Percentiles rank a stretch among this genome's conserved stretches.
These are phyloP conservation scores for Fabrea salina DNA, from an alignment of 169 alveolate species.

Conservation along the genomic window DNA sequence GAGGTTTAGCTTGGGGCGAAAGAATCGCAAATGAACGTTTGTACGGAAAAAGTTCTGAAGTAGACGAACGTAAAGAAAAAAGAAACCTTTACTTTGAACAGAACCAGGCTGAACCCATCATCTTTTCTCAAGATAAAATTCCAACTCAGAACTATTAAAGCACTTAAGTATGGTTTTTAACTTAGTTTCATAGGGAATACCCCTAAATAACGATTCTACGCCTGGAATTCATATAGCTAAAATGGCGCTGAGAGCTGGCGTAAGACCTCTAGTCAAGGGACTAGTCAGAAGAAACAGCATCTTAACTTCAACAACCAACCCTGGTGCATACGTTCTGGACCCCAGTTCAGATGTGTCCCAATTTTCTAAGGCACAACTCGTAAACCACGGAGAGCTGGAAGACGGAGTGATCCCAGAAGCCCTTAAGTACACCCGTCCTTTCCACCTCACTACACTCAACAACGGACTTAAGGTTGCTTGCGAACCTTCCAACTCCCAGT, in stretches of 20 bases:
- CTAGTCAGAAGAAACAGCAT: no score
- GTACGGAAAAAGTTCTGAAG: not conserved
- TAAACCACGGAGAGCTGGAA: slow-evolving; percentile 18
- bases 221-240: no score
- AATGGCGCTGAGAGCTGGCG: no score
- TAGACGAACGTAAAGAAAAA: not conserved
- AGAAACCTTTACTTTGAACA: not conserved
- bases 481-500: slow-evolving; percentile 32
- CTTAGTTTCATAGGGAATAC: no score
- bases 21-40: slow-evolving; percentile 10
- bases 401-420: slow-evolving; percentile 79
- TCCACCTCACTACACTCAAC: slow-evolving; percentile 58
- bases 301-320: no score
- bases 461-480: slow-evolving; percentile 90
- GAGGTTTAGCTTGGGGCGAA: not conserved
- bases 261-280: no score
- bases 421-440: slow-evolving; percentile 64
- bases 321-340: not conserved
- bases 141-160: no score
- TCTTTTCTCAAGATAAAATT: no score
- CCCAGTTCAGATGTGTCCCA: not conserved
- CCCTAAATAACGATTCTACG: no score
- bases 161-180: no score
- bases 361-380: slow-evolving; percentile 3
- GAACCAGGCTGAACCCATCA: not conserved